phyloP scores from a whole-genome alignment of 345 rosid species.

The Aquilaria yunnanensis region DNA sequence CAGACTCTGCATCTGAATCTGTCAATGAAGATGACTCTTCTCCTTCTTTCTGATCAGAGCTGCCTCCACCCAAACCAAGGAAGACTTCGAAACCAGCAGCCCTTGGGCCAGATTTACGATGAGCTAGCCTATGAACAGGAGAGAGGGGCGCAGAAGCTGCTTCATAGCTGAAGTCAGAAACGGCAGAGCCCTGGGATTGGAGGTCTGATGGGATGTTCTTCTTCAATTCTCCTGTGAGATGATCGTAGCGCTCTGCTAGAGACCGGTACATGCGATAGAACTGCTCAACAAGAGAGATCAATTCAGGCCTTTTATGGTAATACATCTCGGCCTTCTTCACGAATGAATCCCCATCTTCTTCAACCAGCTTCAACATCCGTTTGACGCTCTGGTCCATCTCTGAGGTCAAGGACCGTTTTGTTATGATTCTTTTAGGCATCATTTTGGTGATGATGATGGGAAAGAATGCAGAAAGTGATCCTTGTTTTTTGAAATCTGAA shows the following conservation, averaged over 20 bases:
- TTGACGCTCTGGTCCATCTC: conserved; percentile 86
- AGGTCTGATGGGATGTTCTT: conserved; percentile 46
- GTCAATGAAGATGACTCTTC: conserved; percentile 59
- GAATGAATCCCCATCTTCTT: conserved; percentile 87
- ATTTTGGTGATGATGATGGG: conserved; percentile 5
- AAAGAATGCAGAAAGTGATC: too few species aligned
- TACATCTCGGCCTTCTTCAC: conserved; percentile 91
- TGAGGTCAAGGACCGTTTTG: conserved; percentile 20
- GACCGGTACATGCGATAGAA: conserved; percentile 81
- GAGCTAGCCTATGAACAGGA: conserved; percentile 42
- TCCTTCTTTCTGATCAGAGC: conserved; percentile 57
- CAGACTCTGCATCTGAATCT: conserved; percentile 71
- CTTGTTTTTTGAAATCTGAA: background rate
- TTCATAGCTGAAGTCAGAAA: conserved; percentile 40
- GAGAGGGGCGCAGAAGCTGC: conserved; percentile 32
- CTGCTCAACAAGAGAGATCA: conserved; percentile 64
- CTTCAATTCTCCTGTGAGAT: conserved; percentile 60
- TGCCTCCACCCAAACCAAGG: conserved; percentile 52
- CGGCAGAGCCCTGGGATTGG: conserved; percentile 47
- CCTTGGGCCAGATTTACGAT: conserved; percentile 37
- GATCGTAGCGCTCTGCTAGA: conserved; percentile 87
- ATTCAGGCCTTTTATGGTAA: conserved; percentile 77
- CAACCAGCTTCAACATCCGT: conserved; percentile 72
- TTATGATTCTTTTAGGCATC: conserved; percentile 15
- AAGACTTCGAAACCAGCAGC: conserved; percentile 68